phyloP scores from a whole-genome alignment of 352 stramenopile species.

The Globisporangium spinosum region DNA sequence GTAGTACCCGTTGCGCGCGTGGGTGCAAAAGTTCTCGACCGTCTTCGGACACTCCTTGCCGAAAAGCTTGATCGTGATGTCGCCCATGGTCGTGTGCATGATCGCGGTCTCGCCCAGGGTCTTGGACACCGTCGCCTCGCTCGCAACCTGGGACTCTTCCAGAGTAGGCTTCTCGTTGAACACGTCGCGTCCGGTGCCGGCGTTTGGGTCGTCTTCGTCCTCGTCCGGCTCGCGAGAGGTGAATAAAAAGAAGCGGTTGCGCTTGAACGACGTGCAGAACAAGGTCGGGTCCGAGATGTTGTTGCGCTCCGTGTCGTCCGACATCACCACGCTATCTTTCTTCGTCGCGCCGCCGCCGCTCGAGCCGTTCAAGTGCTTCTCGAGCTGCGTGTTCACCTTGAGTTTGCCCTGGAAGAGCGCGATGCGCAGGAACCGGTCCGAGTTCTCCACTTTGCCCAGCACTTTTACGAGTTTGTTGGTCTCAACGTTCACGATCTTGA shows the following conservation, averaged over 20 bases:
- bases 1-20: conserved; percentile 97
- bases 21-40: conserved; percentile 98
- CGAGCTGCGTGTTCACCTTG: conserved; percentile 95
- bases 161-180: conserved; percentile 98
- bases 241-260: conserved; percentile 97
- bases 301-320: conserved; percentile 41
- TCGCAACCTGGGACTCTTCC: conserved; percentile 89
- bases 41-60: conserved; percentile 92
- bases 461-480: conserved; percentile 91
- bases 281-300: conserved; percentile 78
- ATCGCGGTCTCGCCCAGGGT: conserved; percentile 79
- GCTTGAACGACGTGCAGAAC: conserved; percentile 88
- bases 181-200: conserved; percentile 85
- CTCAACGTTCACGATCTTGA: conserved; percentile 96
- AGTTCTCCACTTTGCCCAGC: conserved; percentile 94
- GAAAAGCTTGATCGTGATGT: conserved; percentile 98
- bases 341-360: conserved; percentile 35
- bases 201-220: conserved; percentile 36
- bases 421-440: conserved; percentile 92
- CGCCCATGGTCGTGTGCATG: conserved; percentile 97
- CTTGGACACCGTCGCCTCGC: conserved; percentile 63
- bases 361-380: conserved; percentile 63
- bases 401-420: conserved; percentile 93
- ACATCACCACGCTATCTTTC: conserved; percentile 57
- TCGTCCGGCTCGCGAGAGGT: conserved; percentile 92